Conservation (phyloP, 176 grass and related monocot species). For the Guadua angustifolia region DNA sequence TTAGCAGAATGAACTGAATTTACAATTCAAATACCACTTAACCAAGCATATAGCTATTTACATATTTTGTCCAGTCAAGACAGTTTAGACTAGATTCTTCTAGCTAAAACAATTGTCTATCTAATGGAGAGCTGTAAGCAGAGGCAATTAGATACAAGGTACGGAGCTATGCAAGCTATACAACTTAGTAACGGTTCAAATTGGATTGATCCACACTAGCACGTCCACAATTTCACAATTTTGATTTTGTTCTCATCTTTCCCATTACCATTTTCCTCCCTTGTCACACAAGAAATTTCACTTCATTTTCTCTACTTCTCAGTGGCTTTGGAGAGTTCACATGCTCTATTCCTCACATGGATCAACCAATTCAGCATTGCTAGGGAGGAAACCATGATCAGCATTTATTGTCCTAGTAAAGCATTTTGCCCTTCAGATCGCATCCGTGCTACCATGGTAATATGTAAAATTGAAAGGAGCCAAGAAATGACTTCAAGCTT, state of each 20-base stretch:
- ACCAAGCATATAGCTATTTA: conserved; percentile 4
- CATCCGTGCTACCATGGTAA: not conserved
- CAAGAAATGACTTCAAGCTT: conserved; percentile 18
- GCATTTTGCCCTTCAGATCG: not conserved
- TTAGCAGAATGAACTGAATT: not conserved
- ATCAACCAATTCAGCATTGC: not conserved
- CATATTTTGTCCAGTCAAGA: not conserved
- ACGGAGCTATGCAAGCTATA: not conserved
- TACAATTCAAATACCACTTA: not conserved
- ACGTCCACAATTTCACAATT: not conserved
- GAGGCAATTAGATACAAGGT: not conserved
- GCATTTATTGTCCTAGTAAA: not conserved
- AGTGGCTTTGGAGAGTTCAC: not conserved
- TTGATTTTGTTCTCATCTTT: not conserved
- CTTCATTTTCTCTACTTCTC: not conserved
- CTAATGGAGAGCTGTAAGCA: not conserved
- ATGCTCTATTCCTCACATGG: not conserved
- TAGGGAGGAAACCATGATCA: not conserved
- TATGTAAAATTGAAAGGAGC: not conserved
- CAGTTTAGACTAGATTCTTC: not conserved
- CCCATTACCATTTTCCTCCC: not conserved
- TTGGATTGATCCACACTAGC: conserved; percentile 1
- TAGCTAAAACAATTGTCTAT: not conserved
- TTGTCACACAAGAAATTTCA: conserved; percentile 8
- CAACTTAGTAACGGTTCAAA: not conserved